Conservation (phyloP, 805 yeast genomes). For the Teunomyces aglyptinius region DNA sequence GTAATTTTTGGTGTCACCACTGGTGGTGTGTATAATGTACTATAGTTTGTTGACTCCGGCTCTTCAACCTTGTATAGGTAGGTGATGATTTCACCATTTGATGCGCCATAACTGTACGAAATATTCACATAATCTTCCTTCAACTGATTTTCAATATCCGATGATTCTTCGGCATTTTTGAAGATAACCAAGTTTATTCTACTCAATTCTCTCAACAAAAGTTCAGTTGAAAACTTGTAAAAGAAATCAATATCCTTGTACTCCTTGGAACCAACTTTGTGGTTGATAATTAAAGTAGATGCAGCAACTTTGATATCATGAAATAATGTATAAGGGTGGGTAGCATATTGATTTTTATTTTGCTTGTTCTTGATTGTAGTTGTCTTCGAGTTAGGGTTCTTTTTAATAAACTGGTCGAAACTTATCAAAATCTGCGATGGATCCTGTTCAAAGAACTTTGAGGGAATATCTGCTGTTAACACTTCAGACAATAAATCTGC, state of each 20-base stretch:
- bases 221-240: slow-evolving; percentile 59
- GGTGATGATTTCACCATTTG: slow-evolving; percentile 60
- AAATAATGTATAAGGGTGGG: slow-evolving; percentile 52
- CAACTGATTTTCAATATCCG: slow-evolving; percentile 44
- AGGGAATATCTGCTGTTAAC: slow-evolving; percentile 9
- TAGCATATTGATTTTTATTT: slow-evolving; percentile 35
- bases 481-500: slow-evolving; percentile 25
- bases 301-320: slow-evolving; percentile 67
- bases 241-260: slow-evolving; percentile 60
- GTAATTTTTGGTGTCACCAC: slow-evolving; percentile 46
- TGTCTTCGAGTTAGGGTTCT: slow-evolving; percentile 20
- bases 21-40: slow-evolving; percentile 20
- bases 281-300: slow-evolving; percentile 44
- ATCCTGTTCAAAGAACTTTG: slow-evolving; percentile 34
- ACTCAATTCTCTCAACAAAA: slow-evolving; percentile 60
- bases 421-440: slow-evolving; percentile 45
- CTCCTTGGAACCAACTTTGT: slow-evolving; percentile 46
- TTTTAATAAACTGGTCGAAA: slow-evolving; percentile 34
- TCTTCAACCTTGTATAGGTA: slow-evolving; percentile 33
- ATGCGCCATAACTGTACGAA: slow-evolving; percentile 47
- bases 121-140: slow-evolving; percentile 61
- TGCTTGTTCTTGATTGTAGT: slow-evolving; percentile 47
- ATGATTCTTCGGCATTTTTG: slow-evolving; percentile 16
- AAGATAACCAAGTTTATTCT: slow-evolving; percentile 35
- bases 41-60: slow-evolving; percentile 18